Evolutionary conservation across 177 flowering plant genomes (phyloP).

Genomic region (Vitis hybrid): DNA sequence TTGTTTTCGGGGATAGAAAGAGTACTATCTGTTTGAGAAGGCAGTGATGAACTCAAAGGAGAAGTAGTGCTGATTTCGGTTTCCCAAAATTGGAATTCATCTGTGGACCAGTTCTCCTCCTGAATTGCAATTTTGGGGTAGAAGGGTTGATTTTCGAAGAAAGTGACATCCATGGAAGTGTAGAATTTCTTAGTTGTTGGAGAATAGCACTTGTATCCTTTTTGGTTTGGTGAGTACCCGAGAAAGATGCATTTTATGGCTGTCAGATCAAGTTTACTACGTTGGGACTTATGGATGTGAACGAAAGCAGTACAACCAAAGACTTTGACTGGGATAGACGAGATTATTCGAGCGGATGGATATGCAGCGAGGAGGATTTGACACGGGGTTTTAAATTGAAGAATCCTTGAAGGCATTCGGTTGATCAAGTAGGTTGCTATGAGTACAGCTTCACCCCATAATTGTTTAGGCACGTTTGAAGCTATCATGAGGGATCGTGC

Average conservation of each 20-base stretch:
- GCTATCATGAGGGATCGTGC: not conserved
- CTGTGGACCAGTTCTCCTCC: constrained; percentile 4
- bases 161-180: constrained; percentile 5
- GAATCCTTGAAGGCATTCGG: constrained; percentile 9
- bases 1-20: no score
- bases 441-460: constrained; percentile 25
- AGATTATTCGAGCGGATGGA: not conserved
- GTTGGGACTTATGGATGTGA: not conserved
- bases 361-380: not conserved
- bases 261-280: not conserved
- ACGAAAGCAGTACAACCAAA: constrained; percentile 14
- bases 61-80: no score
- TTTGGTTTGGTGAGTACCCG: constrained; percentile 9
- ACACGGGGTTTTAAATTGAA: constrained; percentile 11
- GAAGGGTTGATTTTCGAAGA: constrained; percentile 5
- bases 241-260: constrained; percentile 3
- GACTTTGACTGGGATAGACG: constrained; percentile 1
- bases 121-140: constrained; percentile 5
- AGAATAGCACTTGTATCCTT: constrained; percentile 13
- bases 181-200: not conserved
- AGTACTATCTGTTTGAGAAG: no score
- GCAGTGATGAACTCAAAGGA: no score
- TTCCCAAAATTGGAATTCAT: not conserved
- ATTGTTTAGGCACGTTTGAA: constrained; percentile 4
- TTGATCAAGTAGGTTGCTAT: constrained; percentile 15